Evolutionary conservation across 352 stramenopile species (phyloP).

Genomic region (Globisporangium middletonii): DNA sequence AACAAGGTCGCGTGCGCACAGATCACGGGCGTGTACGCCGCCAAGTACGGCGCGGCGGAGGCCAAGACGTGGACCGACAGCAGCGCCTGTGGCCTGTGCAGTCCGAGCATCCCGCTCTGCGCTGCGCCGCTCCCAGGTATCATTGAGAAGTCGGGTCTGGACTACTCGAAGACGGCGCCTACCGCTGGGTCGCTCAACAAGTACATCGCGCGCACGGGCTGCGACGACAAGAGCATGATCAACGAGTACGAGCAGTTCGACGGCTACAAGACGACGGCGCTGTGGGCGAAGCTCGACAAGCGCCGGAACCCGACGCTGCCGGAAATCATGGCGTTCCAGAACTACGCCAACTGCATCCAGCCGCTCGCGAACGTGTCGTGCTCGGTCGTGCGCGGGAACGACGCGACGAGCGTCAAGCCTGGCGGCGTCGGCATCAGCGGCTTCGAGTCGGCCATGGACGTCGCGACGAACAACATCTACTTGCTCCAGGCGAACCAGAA

Average conservation of each 20-base stretch:
- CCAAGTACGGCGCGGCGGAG: slow-evolving; percentile 28
- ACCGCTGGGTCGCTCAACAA: slow-evolving; percentile 18
- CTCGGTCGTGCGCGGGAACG: slow-evolving; percentile 41
- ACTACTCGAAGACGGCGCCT: slow-evolving; percentile 34
- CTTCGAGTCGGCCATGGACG: slow-evolving; percentile 34
- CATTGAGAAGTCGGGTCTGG: slow-evolving; percentile 43
- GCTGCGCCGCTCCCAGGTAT: slow-evolving; percentile 48
- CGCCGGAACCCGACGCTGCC: slow-evolving; percentile 40
- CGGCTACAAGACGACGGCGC: slow-evolving; percentile 24
- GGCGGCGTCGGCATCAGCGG: slow-evolving; percentile 41
- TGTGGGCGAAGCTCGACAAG: slow-evolving; percentile 38
- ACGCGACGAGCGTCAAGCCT: slow-evolving; percentile 39
- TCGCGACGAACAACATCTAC: slow-evolving; percentile 39
- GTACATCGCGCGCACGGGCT: slow-evolving; percentile 43
- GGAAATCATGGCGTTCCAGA: slow-evolving; percentile 38
- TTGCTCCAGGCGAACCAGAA: slow-evolving; percentile 53
- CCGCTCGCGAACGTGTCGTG: slow-evolving; percentile 49
- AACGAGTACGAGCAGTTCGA: slow-evolving; percentile 53
- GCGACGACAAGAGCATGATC: slow-evolving; percentile 46
- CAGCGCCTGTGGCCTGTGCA: slow-evolving; percentile 36
- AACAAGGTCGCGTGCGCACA: slow-evolving; percentile 38
- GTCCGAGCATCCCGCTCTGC: slow-evolving; percentile 30
- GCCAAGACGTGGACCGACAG: slow-evolving; percentile 19
- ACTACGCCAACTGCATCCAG: slow-evolving; percentile 48
- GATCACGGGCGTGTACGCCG: slow-evolving; percentile 36